These are phyloP conservation scores for Botryotinia globosa DNA, from an alignment of 2,329 filamentous ascomycete species.

Conservation along the genomic window DNA sequence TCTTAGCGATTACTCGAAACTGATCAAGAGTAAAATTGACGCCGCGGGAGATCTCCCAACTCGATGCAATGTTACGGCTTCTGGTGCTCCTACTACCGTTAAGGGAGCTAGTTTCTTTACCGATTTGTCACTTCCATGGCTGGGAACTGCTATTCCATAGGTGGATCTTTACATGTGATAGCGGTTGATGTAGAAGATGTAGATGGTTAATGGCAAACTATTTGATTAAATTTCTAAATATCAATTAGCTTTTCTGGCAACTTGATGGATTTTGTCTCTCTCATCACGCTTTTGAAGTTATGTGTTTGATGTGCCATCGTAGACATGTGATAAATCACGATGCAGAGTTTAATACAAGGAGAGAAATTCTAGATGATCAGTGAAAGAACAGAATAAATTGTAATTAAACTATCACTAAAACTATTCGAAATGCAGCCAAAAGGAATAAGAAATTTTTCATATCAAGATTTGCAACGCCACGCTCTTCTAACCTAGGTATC, in stretches of 20 bases:
- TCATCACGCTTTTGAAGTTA: too few species aligned
- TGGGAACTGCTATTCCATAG: background rate
- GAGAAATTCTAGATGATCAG: accelerated
- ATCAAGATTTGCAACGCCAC: background rate
- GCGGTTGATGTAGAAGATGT: background rate
- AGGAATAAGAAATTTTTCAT: background rate
- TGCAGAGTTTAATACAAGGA: too few species aligned
- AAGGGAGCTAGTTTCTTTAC: conserved; percentile 17
- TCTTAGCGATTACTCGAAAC: background rate
- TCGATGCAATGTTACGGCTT: conserved; percentile 13
- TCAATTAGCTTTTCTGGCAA: background rate
- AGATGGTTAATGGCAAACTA: background rate
- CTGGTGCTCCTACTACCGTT: background rate
- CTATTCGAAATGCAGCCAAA: background rate
- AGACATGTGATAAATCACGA: background rate
- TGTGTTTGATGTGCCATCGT: background rate
- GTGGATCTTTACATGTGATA: too few species aligned
- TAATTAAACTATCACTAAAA: background rate
- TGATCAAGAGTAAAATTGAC: background rate
- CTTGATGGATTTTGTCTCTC: background rate
- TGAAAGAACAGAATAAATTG: background rate
- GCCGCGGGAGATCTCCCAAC: background rate
- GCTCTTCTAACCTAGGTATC: background rate
- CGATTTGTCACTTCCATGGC: background rate
- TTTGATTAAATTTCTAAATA: background rate